phyloP scores from a whole-genome alignment of 257 asterid genomes.

The Penstemon davidsonii region DNA sequence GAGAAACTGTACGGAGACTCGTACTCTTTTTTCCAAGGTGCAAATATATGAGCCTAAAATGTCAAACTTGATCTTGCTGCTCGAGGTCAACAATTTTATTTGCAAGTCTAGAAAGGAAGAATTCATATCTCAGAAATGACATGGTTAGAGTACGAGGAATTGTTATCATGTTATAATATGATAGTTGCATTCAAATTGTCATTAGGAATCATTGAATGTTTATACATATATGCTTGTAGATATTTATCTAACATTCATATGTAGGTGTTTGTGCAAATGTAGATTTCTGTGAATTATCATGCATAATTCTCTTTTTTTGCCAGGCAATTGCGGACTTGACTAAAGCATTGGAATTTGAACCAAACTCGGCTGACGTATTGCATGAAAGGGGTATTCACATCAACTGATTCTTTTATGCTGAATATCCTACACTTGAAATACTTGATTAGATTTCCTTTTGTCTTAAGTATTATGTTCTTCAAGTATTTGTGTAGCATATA shows the following conservation, averaged over 20 bases:
- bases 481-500: constrained; percentile 13
- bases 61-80: not conserved
- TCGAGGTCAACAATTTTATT: constrained; percentile 1
- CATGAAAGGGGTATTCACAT: constrained; percentile 85
- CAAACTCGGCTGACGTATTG: constrained; percentile 70
- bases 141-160: not conserved
- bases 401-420: constrained; percentile 14
- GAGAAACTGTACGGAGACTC: not conserved
- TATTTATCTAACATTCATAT: not conserved
- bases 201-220: constrained; percentile 19
- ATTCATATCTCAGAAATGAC: constrained; percentile 1
- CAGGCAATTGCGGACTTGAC: constrained; percentile 98
- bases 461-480: constrained; percentile 22
- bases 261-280: not conserved
- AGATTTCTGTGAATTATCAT: constrained; percentile 16
- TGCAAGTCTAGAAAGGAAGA: not conserved
- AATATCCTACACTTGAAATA: not conserved
- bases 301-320: constrained; percentile 29
- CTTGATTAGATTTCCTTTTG: constrained; percentile 6
- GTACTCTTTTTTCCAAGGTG: not conserved
- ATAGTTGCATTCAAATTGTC: constrained; percentile 11
- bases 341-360: constrained; percentile 89
- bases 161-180: constrained; percentile 20
- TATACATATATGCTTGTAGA: constrained; percentile 1
- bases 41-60: not conserved